Percentiles rank a stretch among this genome's conserved stretches.
Conservation (phyloP, 805 yeast species). For the Wickerhamiella spandovensis region DNA sequence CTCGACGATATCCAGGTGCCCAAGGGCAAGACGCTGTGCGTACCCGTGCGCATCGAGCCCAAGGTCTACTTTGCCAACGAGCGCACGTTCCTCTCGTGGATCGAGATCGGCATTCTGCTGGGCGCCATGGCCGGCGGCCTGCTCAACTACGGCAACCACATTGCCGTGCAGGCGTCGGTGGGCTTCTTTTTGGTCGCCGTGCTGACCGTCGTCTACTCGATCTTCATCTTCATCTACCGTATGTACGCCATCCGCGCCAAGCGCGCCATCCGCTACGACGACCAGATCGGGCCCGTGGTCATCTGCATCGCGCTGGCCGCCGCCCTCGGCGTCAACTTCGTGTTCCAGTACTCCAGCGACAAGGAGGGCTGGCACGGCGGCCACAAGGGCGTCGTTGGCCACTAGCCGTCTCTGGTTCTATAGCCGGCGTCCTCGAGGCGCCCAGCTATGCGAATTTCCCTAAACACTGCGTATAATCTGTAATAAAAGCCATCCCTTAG, state of each 20-base stretch:
- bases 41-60: constrained; percentile 95
- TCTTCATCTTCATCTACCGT: constrained; percentile 65
- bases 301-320: constrained; percentile 63
- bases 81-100: constrained; percentile 87
- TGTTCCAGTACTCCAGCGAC: constrained; percentile 19
- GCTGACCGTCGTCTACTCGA: constrained; percentile 57
- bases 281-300: constrained; percentile 72
- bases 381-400: background rate
- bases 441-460: background rate
- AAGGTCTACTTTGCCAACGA: constrained; percentile 98
- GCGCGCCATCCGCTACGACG: constrained; percentile 75
- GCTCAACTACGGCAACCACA: constrained; percentile 66
- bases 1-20: constrained; percentile 53
- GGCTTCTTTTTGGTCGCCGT: constrained; percentile 78
- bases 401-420: too few relatives aligned
- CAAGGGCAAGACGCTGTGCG: constrained; percentile 75
- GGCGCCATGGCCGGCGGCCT: constrained; percentile 83
- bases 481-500: too few relatives aligned
- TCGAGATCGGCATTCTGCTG: constrained; percentile 75
- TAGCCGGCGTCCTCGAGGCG: too few relatives aligned
- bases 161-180: constrained; percentile 67
- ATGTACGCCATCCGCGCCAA: constrained; percentile 71
- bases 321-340: constrained; percentile 39
- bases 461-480: background rate
- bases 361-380: constrained; percentile 6